Base-by-base conservation (phyloP, 106 monocot species). In the Ottelia alismoides region DNA sequence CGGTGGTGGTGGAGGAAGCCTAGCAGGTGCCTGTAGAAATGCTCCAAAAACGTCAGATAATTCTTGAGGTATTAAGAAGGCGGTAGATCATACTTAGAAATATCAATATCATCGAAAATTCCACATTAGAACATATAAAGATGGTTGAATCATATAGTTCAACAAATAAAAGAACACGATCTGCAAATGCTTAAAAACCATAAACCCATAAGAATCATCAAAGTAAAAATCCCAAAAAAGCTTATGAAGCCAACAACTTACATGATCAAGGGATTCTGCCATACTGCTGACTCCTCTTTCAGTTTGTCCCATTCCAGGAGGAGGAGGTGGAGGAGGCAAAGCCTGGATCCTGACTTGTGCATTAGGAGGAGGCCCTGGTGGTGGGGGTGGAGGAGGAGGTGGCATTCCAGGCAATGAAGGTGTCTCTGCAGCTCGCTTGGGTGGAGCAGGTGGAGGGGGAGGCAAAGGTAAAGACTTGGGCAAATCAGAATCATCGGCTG, bases 1-100 rank as follows among this genome's bases (percentile, higher is more conserved):
- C 1, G 80, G 86, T 3, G 77, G n/a, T n/a, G n/a, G 83, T 19
- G 81, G 92, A 30, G 88, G 88, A 21, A 70, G 70, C 14, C 43
- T 45, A 64, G 30, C 19, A 58, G 51, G 58, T 44, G 46, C 75
- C 84, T 88, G 78, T 55, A 67, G 66, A 71, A 66, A 16, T n/a
- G n/a, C n/a, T n/a, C n/a, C n/a, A 66, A 30, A 44, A 29, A 65
- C 28, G n/a, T 18, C 7, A 17, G 7, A 14, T 27, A 26, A n/a
- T n/a, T n/a, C n/a, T n/a, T n/a, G n/a, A n/a, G n/a, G n/a, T n/a
- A n/a, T n/a, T n/a, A n/a, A n/a, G n/a, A n/a, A n/a, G n/a, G n/a
- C n/a, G n/a, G n/a, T n/a, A n/a, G n/a, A n/a, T n/a, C n/a, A n/a
- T n/a, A n/a, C n/a, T n/a, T n/a, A n/a, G n/a, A n/a, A n/a, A n/a